Base-by-base conservation (phyloP, 805 yeast genomes). In the Sungouiella blattae region DNA sequence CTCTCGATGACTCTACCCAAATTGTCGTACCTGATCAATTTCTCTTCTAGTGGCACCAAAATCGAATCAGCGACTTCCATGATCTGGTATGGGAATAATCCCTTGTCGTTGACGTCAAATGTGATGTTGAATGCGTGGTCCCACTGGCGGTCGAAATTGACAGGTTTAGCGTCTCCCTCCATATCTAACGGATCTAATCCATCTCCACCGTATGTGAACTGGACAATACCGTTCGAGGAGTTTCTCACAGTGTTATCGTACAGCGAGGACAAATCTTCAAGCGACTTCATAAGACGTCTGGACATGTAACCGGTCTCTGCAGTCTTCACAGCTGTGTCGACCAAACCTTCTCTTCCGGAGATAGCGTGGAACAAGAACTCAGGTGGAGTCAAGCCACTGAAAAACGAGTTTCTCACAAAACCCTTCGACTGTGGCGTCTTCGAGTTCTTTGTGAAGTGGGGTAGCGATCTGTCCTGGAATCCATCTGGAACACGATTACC, bases 271-370 rank as follows among this genome's bases (percentile, higher is more conserved):
- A 93, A 72, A 68, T 93, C 99, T 67, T 93, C 99, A 51, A 93
- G 69, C 5, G 98, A 93, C 62, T 91, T 91, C 98, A 91, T 91
- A 59, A 91, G 73, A 62, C 98, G 81, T 64, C 98, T 85, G 16
- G 98, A 91, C 94, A 91, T 91, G 65, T 89, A 89, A 57, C 98
- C 98, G 4, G 98, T 91, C 60, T 91, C 98, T 2, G 99, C 98
- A 27, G 99, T 93, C 64, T 93, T 93, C 32, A 93, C 99, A 11
- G 99, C 99, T 36, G 99, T 93, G 75, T 93, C 99, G 60, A 93
- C 94, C 59, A 93, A 74, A 74, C 99, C 99, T 71, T 93, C 99
- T 77, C 99, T 87, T 72, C 99, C 99, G 57, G 98, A 98, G 96
- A 93, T 93, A 35, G 98, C 97, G 62, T 93, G 99, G 83, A 93